A percentile compares a stretch with the other conserved stretches of the same genome.
These are phyloP conservation scores for Calonectria pseudoturangicola DNA, from an alignment of 2,329 filamentous ascomycete genomes.

Conservation along the genomic window DNA sequence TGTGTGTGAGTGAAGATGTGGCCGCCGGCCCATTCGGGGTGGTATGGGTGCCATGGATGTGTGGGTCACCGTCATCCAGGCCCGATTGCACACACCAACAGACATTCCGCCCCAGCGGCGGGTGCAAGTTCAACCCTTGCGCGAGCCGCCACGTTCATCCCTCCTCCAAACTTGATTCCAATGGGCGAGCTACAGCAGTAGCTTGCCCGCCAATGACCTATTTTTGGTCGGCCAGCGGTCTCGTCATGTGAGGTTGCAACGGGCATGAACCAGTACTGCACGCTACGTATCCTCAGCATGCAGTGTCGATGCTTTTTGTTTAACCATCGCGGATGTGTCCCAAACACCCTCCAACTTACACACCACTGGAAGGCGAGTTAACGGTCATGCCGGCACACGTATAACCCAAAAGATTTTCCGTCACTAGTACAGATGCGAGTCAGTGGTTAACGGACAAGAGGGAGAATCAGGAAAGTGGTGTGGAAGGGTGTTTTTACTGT, in stretches of 20 bases:
- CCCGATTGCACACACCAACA: conserved; percentile 36
- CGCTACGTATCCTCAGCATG: conserved; percentile 38
- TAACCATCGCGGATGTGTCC: conserved; percentile 13
- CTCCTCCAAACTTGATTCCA: conserved; percentile 28
- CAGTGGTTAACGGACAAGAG: conserved; percentile 46
- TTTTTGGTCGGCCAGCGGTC: conserved; percentile 41
- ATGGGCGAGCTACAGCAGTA: conserved; percentile 26
- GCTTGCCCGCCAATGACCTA: conserved; percentile 37
- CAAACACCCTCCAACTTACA: conserved; percentile 37
- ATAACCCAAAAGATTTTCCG: conserved; percentile 23
- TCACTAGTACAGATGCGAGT: conserved; percentile 44
- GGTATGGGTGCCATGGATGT: conserved; percentile 22
- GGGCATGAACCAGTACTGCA: conserved; percentile 40
- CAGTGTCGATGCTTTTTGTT: conserved; percentile 8
- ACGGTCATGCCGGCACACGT: conserved; percentile 32
- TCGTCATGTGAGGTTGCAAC: conserved; percentile 40
- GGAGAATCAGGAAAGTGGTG: conserved; percentile 46
- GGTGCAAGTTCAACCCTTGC: conserved; percentile 26
- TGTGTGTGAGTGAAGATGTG: conserved; percentile 27
- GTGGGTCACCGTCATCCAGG: conserved; percentile 33
- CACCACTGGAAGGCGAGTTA: conserved; percentile 19
- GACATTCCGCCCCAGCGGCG: conserved; percentile 29
- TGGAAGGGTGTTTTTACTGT: conserved; percentile 47
- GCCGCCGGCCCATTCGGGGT: conserved; percentile 19
- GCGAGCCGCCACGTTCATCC: conserved; percentile 36